Evolutionary conservation across 2,329 filamentous ascomycete species (phyloP).

Genomic region (Emergomyces orientalis): DNA sequence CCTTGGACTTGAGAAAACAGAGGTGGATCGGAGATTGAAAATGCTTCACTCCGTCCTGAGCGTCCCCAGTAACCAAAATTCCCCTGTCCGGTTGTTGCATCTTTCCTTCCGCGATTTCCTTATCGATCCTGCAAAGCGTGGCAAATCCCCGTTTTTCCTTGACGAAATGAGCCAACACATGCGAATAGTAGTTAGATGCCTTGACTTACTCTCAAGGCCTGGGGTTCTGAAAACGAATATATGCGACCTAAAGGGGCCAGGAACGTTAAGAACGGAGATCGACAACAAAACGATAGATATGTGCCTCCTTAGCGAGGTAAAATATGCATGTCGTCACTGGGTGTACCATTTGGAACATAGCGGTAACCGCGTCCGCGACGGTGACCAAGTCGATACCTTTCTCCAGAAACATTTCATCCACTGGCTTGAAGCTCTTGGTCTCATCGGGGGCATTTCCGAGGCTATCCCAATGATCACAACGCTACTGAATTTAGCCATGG

Average conservation of each 20-base stretch:
- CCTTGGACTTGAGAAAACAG: constrained; percentile 5
- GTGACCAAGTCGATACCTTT: constrained; percentile 1
- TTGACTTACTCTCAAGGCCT: constrained; percentile 11
- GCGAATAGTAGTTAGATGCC: constrained; percentile 12
- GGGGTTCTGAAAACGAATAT: constrained; percentile 16
- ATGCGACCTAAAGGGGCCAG: constrained; percentile 15
- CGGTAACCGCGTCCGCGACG: neutral
- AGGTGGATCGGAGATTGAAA: constrained; percentile 12
- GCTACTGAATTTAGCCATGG: neutral
- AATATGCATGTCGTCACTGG: constrained; percentile 5
- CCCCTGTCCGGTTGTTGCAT: constrained; percentile 19
- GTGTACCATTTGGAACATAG: neutral
- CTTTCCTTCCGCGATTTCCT: constrained; percentile 29
- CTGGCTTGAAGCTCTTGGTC: constrained; percentile 18
- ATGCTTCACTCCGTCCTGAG: constrained; percentile 19
- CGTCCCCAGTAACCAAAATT: constrained; percentile 11
- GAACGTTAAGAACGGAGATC: constrained; percentile 4
- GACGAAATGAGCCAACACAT: constrained; percentile 14
- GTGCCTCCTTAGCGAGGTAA: neutral
- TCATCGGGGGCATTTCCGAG: constrained; percentile 19
- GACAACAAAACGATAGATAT: neutral
- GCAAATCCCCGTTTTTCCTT: constrained; percentile 18
- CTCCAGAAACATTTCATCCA: constrained; percentile 11
- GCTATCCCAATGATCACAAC: neutral
- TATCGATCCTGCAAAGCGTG: constrained; percentile 17